These are phyloP conservation scores for Vigna mungo DNA, from an alignment of 306 rosid species.

Conservation along the genomic window DNA sequence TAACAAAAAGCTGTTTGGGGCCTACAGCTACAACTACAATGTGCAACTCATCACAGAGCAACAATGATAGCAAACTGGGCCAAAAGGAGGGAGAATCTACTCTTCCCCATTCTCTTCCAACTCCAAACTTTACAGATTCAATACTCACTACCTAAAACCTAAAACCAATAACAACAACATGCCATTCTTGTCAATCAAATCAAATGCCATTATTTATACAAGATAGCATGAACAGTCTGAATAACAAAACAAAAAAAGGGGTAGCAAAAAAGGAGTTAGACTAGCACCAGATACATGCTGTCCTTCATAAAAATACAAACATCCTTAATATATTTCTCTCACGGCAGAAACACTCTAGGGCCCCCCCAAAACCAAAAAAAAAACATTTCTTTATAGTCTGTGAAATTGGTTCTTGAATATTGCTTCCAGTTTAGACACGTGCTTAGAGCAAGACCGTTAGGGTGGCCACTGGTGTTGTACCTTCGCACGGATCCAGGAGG, in stretches of 20 bases:
- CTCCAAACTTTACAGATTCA: conserved; percentile 15
- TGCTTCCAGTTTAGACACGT: conserved; percentile 31
- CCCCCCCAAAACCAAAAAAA: conserved; percentile 38
- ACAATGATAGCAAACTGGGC: conserved; percentile 23
- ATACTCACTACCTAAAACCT: background rate
- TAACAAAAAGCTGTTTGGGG: conserved; percentile 22
- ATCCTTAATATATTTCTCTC: conserved; percentile 23
- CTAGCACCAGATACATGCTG: conserved; percentile 22
- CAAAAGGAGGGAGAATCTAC: background rate
- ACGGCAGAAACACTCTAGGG: conserved; percentile 35
- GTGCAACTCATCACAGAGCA: background rate
- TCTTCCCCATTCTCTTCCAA: conserved; percentile 16
- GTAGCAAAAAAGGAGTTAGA: conserved; percentile 22
- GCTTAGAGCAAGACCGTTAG: conserved; percentile 32
- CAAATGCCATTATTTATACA: conserved; percentile 11
- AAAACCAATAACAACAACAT: background rate
- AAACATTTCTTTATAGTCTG: background rate
- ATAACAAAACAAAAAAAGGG: background rate
- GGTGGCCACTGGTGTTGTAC: conserved; percentile 21
- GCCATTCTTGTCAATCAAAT: conserved; percentile 29
- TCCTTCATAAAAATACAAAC: conserved; percentile 39
- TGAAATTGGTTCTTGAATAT: background rate
- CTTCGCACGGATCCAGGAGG: conserved; percentile 27
- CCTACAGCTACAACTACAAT: background rate
- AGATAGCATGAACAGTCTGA: background rate